Evolutionary conservation across 306 rosid species (phyloP).

Genomic region (Citrullus mucosospermus): DNA sequence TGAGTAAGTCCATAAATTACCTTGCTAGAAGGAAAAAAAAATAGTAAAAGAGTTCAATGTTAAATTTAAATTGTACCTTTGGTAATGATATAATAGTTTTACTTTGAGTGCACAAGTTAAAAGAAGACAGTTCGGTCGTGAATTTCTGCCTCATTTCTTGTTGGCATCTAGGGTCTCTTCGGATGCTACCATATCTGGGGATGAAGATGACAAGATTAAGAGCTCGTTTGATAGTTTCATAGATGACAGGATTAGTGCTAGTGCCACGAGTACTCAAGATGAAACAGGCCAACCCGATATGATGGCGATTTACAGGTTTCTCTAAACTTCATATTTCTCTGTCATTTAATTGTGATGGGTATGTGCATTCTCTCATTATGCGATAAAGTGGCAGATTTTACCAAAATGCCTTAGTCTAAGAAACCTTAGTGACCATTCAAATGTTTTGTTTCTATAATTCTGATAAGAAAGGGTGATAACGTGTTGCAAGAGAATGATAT

Average conservation of each 20-base stretch:
- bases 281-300: conserved; percentile 52
- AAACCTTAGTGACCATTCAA: neutral
- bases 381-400: neutral
- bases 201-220: conserved; percentile 44
- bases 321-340: conserved; percentile 2
- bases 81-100: neutral
- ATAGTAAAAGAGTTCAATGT: neutral
- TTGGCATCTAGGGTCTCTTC: conserved; percentile 44
- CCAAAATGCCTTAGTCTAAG: neutral
- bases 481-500: neutral
- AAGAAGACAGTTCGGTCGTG: neutral
- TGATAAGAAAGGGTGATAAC: neutral
- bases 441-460: neutral
- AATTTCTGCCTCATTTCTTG: conserved; percentile 5
- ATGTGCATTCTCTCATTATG: neutral
- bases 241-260: conserved; percentile 64
- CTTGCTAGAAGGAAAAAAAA: neutral
- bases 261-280: conserved; percentile 40
- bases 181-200: conserved; percentile 47
- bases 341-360: neutral
- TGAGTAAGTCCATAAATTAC: conserved; percentile 47
- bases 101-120: neutral
- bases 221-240: conserved; percentile 70
- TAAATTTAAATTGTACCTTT: neutral
- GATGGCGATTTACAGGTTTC: conserved; percentile 87